Percentiles rank a stretch among this genome's conserved stretches.
These are phyloP conservation scores for Gnetum montanum DNA, from an alignment of 75 land plant genomes.

Conservation along the genomic window DNA sequence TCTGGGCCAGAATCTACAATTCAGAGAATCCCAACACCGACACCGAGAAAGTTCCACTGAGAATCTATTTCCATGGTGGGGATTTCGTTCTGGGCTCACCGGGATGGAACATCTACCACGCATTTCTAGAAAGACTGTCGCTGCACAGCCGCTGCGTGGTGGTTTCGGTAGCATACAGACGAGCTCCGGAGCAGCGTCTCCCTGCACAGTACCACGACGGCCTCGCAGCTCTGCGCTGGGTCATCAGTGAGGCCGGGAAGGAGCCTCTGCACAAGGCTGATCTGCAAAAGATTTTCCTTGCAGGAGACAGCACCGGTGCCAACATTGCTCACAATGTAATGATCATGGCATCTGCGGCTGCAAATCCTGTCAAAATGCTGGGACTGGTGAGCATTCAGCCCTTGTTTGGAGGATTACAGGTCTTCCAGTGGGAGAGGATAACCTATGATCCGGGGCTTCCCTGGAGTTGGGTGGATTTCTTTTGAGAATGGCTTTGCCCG, in stretches of 20 bases:
- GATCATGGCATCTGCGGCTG: slow-evolving; percentile 2
- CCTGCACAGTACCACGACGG: slow-evolving; percentile 54
- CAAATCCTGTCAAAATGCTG: slow-evolving; percentile 20
- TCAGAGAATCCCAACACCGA: slow-evolving; percentile 4
- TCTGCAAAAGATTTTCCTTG: slow-evolving; percentile 31
- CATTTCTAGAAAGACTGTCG: slow-evolving; percentile 31
- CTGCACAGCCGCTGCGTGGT: slow-evolving; percentile 14
- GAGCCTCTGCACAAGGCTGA: slow-evolving; percentile 19
- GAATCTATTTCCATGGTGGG: slow-evolving; percentile 71
- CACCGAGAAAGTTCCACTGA: slow-evolving; percentile 18
- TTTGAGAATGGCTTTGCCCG: slow-evolving; percentile 53
- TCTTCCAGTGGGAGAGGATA: slow-evolving; percentile 27
- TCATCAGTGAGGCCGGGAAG: not conserved
- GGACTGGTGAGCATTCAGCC: slow-evolving; percentile 46
- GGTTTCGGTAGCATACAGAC: slow-evolving; percentile 50
- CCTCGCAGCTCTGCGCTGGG: slow-evolving; percentile 32
- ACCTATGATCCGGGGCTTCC: slow-evolving; percentile 18
- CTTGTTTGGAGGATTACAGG: slow-evolving; percentile 46
- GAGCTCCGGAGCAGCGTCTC: slow-evolving; percentile 52
- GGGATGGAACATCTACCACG: slow-evolving; percentile 30
- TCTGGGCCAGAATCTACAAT: slow-evolving; percentile 44
- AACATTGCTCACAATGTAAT: slow-evolving; percentile 56
- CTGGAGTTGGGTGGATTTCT: slow-evolving; percentile 20
- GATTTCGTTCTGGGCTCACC: slow-evolving; percentile 46
- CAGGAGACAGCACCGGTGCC: slow-evolving; percentile 72